phyloP scores from a whole-genome alignment of 352 stramenopile genomes.

The Phytophthora citricola region DNA sequence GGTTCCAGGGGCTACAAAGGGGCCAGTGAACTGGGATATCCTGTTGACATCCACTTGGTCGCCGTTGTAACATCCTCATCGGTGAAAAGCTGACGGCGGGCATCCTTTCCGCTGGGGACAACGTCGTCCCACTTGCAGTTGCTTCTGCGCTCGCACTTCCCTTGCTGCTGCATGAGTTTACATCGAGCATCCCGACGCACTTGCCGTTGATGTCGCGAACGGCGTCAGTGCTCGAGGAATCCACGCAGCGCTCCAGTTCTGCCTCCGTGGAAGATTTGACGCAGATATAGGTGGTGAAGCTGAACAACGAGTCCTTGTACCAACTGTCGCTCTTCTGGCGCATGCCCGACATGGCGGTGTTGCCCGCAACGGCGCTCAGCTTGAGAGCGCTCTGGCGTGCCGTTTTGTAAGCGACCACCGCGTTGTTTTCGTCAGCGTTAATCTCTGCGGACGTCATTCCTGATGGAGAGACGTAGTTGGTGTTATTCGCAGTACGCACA shows the following conservation, averaged over 20 bases:
- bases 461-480: constrained; percentile 62
- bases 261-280: constrained; percentile 49
- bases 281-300: constrained; percentile 79
- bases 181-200: constrained; percentile 61
- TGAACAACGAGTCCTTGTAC: constrained; percentile 73
- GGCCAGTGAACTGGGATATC: constrained; percentile 74
- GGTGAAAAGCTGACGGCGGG: constrained; percentile 64
- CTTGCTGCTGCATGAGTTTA: constrained; percentile 59
- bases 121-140: constrained; percentile 88
- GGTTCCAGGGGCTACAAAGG: constrained; percentile 70
- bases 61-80: constrained; percentile 59
- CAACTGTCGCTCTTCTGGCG: constrained; percentile 70
- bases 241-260: constrained; percentile 70
- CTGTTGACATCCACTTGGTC: constrained; percentile 67
- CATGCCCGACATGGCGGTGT: constrained; percentile 73
- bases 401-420: constrained; percentile 68
- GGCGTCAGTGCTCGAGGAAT: constrained; percentile 48
- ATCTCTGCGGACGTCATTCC: constrained; percentile 62
- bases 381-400: constrained; percentile 77
- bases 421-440: constrained; percentile 65
- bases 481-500: constrained; percentile 55
- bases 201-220: constrained; percentile 58
- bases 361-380: constrained; percentile 60
- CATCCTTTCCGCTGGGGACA: constrained; percentile 37
- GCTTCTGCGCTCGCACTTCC: constrained; percentile 71